Conservation (phyloP, 345 rosid genomes). For the Isatis tinctoria region DNA sequence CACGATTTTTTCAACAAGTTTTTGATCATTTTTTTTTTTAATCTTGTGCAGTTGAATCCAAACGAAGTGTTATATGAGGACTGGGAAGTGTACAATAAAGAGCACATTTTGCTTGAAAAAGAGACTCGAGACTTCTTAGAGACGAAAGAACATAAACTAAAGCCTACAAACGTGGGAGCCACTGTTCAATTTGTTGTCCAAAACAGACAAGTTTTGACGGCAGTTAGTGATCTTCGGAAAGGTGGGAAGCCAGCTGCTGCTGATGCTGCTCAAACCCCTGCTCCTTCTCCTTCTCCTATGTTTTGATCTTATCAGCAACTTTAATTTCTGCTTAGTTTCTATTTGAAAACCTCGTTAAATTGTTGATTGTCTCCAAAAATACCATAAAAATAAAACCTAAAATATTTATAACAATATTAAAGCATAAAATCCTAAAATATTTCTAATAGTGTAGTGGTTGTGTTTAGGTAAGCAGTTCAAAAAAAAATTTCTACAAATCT, state of each 20-base stretch:
- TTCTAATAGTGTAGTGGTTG: no score
- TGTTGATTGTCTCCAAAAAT: background rate
- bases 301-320: background rate
- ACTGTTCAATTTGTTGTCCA: constrained; percentile 68
- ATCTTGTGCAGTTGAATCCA: constrained; percentile 54
- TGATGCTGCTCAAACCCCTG: background rate
- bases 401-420: no score
- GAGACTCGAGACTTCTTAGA: constrained; percentile 50
- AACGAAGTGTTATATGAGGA: constrained; percentile 61
- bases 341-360: background rate
- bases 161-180: constrained; percentile 43
- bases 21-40: background rate
- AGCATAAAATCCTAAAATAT: no score
- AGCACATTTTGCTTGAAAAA: constrained; percentile 56
- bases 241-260: constrained; percentile 73
- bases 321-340: background rate
- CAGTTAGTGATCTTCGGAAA: constrained; percentile 77
- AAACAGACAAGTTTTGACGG: constrained; percentile 36
- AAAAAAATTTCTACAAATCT: no score
- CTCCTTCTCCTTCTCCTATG: background rate
- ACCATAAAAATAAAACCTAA: background rate
- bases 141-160: constrained; percentile 48
- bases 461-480: no score
- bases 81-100: constrained; percentile 56
- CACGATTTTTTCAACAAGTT: background rate